A percentile compares a stretch with the other conserved stretches of the same genome.
phyloP scores from a whole-genome alignment of 345 rosid species.

The Diplotaxis tenuifolia region DNA sequence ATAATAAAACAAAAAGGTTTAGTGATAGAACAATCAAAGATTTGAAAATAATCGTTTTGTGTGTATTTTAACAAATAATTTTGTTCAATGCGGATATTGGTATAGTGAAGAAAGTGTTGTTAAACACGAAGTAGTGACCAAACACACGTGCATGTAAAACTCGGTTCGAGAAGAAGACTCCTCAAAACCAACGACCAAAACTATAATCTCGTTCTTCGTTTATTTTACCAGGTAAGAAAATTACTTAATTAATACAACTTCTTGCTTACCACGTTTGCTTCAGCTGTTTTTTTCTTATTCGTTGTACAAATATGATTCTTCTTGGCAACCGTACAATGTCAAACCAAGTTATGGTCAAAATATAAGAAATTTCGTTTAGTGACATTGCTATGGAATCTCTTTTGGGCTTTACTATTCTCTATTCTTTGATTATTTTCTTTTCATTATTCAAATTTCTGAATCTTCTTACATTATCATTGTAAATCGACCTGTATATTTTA shows the following conservation, averaged over 20 bases:
- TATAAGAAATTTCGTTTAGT: background rate
- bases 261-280: slow-evolving; percentile 34
- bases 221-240: background rate
- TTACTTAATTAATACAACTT: slow-evolving; percentile 6
- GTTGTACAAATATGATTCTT: slow-evolving; percentile 7
- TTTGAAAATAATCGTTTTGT: slow-evolving; percentile 10
- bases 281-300: background rate
- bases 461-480: background rate
- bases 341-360: background rate
- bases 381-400: background rate
- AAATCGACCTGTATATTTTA: background rate
- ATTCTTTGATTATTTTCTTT: background rate
- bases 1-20: background rate
- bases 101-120: slow-evolving; percentile 21
- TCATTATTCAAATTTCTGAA: background rate
- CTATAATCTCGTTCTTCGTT: slow-evolving; percentile 35
- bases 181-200: slow-evolving; percentile 13
- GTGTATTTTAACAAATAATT: background rate
- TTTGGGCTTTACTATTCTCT: background rate
- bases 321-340: background rate
- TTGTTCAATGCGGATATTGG: slow-evolving; percentile 10
- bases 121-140: slow-evolving; percentile 44
- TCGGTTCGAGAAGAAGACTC: slow-evolving; percentile 42
- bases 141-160: slow-evolving; percentile 42
- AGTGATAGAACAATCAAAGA: slow-evolving; percentile 10